Conservation (phyloP, 208 protist species). For the Leishmania gerbilli region DNA sequence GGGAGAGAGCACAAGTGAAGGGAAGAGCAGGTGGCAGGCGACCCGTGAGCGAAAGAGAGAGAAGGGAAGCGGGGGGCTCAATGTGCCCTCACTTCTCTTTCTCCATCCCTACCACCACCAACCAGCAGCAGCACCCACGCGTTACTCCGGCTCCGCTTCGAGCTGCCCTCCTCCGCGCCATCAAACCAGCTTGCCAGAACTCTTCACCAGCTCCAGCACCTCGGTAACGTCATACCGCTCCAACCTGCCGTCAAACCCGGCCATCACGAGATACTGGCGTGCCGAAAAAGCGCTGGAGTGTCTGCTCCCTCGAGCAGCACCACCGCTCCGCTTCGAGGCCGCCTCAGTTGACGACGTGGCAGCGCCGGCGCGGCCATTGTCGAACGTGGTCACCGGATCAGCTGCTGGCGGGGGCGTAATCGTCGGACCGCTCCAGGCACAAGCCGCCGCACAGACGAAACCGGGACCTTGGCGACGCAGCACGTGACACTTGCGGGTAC, state of each 20-base stretch:
- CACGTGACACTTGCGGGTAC: constrained; percentile 6
- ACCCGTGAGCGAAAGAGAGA: background rate
- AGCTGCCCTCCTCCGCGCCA: background rate
- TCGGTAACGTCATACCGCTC: constrained; percentile 42
- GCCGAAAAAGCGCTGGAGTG: background rate
- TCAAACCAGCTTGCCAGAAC: constrained; percentile 11
- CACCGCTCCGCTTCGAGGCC: background rate
- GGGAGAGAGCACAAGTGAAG: background rate
- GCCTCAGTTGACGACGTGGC: background rate
- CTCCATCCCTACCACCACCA: background rate
- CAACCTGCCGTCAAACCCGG: constrained; percentile 39
- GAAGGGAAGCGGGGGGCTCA: background rate
- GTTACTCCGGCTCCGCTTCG: background rate
- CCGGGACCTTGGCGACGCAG: constrained; percentile 28
- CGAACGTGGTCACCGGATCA: background rate
- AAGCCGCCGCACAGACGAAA: constrained; percentile 28
- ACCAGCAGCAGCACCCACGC: background rate
- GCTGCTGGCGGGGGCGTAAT: background rate
- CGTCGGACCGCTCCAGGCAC: constrained; percentile 14
- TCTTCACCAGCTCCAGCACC: constrained; percentile 21
- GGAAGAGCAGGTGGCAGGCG: background rate
- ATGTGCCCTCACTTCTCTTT: background rate
- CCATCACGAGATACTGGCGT: constrained; percentile 38
- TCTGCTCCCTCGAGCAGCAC: background rate
- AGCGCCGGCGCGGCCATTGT: background rate